Evolutionary conservation across 345 rosid species (phyloP), one percentile per base, ranked within the genome.

Genomic region (Anacardium occidentale): DNA sequence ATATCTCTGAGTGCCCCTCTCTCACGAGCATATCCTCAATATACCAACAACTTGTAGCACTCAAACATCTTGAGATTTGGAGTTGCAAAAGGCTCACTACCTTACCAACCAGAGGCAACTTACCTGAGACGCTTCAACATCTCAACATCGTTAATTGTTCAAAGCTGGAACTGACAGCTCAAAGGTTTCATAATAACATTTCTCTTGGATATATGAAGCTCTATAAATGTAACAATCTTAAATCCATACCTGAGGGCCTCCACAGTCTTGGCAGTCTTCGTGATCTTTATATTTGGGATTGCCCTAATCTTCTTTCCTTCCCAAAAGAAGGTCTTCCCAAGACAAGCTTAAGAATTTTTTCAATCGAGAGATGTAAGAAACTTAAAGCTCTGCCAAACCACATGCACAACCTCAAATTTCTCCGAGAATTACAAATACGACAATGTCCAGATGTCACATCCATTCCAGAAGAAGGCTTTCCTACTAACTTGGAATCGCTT

Each of bases 21-120:
- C 63, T 59, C 20, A 59, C 44, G 2, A 26, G 20, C n/a, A 15
- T 59, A 32, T 59, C 63, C 5, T 14, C n/a, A 9, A 15, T 37
- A 15, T 42, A 18, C 60, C 32, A 32, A 34, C 15, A 24, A 26
- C 62, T 17, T 24, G 9, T 32, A 2, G 18, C 17, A 5, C n/a
- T 58, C 40, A 58, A 58, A 58, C 40, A 24, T 37, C 42, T 26
- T 14, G 62, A 58, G 37, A 26, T 58, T 58, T 26, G 10, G 18
- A n/a, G 20, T 58, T 76, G 79, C 42, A 24, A 64, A 13, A 71
- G 58, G 55, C 42, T 61, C 42, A 37, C 42, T 5, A 7, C 42
- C 1, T 37, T 37, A 37, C 7, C 42, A 37, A 7, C 10, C 42
- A 37, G 42, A 5, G 42, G 42, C 42, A 7, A 37, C 1, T 37